A percentile compares a stretch with the other conserved stretches of the same genome.
Evolutionary conservation across 2,329 filamentous ascomycete genomes (phyloP).

Genomic region (Nigrospora oryzae): DNA sequence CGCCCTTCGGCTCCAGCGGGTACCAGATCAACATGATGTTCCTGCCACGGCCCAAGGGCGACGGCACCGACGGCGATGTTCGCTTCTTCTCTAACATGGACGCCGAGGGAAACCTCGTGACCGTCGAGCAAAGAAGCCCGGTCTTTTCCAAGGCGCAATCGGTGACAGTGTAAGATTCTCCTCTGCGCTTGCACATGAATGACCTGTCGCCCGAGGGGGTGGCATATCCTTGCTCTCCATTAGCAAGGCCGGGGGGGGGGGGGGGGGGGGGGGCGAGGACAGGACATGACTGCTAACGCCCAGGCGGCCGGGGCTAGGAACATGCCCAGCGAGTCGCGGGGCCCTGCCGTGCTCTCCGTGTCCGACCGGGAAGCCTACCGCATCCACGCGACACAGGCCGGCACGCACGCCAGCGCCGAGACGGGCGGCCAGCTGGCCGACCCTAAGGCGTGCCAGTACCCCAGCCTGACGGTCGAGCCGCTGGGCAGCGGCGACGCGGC

Average conservation of each 20-base stretch:
- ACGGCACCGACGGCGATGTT: slow-evolving; percentile 6
- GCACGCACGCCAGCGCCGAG: no score
- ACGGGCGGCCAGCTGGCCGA: not conserved
- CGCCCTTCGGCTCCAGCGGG: slow-evolving; percentile 4
- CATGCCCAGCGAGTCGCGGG: not conserved
- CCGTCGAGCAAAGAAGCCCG: not conserved
- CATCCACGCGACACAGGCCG: not conserved
- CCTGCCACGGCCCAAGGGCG: slow-evolving; percentile 6
- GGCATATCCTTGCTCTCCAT: no score
- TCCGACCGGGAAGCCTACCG: not conserved
- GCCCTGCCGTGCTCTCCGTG: not conserved
- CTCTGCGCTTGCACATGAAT: no score
- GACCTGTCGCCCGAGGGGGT: no score
- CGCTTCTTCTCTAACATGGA: slow-evolving; percentile 6
- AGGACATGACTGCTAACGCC: no score
- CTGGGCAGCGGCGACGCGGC: not conserved
- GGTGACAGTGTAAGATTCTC: not conserved
- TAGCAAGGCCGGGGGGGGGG: no score
- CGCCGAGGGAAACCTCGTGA: not conserved
- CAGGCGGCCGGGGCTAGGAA: not conserved
- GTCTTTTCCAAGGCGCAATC: no score
- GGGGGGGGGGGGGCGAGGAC: no score
- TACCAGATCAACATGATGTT: slow-evolving; percentile 6
- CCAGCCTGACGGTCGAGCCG: not conserved
- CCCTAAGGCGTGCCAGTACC: not conserved